A percentile compares a stretch with the other conserved stretches of the same genome.
These are phyloP conservation scores for Fusarium buxicola DNA, from an alignment of 2,329 filamentous ascomycete genomes.

Conservation along the genomic window DNA sequence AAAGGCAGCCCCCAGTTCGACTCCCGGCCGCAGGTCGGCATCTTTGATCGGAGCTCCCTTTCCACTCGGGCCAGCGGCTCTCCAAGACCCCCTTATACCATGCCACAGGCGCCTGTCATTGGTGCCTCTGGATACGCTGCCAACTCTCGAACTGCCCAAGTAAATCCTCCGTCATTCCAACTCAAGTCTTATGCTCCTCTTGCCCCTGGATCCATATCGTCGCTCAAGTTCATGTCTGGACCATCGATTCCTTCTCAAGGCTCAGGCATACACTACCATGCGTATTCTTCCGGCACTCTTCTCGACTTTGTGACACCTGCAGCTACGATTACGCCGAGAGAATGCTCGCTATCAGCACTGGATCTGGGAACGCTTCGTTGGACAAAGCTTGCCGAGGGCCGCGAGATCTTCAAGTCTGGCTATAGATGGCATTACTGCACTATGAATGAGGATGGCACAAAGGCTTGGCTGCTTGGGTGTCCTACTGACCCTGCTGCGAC, in stretches of 20 bases:
- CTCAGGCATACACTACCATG: slow-evolving; percentile 93
- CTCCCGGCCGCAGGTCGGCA: slow-evolving; percentile 69
- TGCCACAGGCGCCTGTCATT: slow-evolving; percentile 62
- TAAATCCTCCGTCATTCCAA: slow-evolving; percentile 74
- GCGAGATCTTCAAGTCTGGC: slow-evolving; percentile 90
- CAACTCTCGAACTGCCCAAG: slow-evolving; percentile 74
- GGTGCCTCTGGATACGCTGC: slow-evolving; percentile 74
- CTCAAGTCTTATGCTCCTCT: slow-evolving; percentile 81
- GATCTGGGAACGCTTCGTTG: slow-evolving; percentile 89
- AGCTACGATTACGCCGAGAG: slow-evolving; percentile 84
- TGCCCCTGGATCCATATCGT: slow-evolving; percentile 89
- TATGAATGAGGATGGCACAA: slow-evolving; percentile 93
- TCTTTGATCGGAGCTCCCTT: slow-evolving; percentile 60
- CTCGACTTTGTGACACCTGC: slow-evolving; percentile 95
- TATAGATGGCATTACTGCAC: slow-evolving; percentile 99
- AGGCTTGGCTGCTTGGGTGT: slow-evolving; percentile 96
- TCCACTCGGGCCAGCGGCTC: slow-evolving; percentile 59
- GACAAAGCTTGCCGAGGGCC: slow-evolving; percentile 94
- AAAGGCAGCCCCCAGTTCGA: slow-evolving; percentile 90
- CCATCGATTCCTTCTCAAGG: slow-evolving; percentile 88
- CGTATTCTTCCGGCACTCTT: slow-evolving; percentile 91
- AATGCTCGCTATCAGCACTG: slow-evolving; percentile 90
- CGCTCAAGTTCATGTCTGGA: slow-evolving; percentile 85
- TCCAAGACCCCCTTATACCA: slow-evolving; percentile 64
- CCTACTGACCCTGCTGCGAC: slow-evolving; percentile 77